Evolutionary conservation across 352 stramenopile genomes (phyloP).

Genomic region (Peronospora destructor): DNA sequence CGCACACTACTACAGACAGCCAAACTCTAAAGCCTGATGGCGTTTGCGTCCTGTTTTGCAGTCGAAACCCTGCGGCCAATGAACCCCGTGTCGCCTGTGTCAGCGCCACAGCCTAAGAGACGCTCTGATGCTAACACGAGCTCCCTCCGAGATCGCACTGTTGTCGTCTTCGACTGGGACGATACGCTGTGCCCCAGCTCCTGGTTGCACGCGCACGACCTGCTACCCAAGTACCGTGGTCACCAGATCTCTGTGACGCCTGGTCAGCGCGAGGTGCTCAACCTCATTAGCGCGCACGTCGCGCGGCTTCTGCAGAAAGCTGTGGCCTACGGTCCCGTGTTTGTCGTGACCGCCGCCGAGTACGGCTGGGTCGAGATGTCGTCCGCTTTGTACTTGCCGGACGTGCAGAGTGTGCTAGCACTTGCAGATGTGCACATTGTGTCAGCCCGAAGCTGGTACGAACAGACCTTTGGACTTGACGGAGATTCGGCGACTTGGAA

Average conservation of each 20-base stretch:
- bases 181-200: slow-evolving; percentile 84
- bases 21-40: slow-evolving; percentile 11
- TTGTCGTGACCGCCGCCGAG: slow-evolving; percentile 81
- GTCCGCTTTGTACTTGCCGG: slow-evolving; percentile 65
- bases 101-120: slow-evolving; percentile 16
- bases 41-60: slow-evolving; percentile 34
- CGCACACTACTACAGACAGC: slow-evolving; percentile 1
- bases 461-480: slow-evolving; percentile 73
- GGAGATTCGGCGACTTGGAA: slow-evolving; percentile 79
- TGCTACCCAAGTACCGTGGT: slow-evolving; percentile 73
- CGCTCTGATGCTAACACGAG: background rate
- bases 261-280: slow-evolving; percentile 52
- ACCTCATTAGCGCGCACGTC: slow-evolving; percentile 56
- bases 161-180: slow-evolving; percentile 86
- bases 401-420: slow-evolving; percentile 55
- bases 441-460: slow-evolving; percentile 79
- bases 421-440: slow-evolving; percentile 81
- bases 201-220: slow-evolving; percentile 74
- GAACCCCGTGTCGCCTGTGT: slow-evolving; percentile 14
- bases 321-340: slow-evolving; percentile 71
- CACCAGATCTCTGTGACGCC: slow-evolving; percentile 55
- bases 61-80: slow-evolving; percentile 40
- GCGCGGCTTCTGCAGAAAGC: slow-evolving; percentile 62
- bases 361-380: slow-evolving; percentile 82
- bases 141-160: slow-evolving; percentile 65